Conservation (phyloP, 2,329 filamentous ascomycete species). For the Fusarium sp. region DNA sequence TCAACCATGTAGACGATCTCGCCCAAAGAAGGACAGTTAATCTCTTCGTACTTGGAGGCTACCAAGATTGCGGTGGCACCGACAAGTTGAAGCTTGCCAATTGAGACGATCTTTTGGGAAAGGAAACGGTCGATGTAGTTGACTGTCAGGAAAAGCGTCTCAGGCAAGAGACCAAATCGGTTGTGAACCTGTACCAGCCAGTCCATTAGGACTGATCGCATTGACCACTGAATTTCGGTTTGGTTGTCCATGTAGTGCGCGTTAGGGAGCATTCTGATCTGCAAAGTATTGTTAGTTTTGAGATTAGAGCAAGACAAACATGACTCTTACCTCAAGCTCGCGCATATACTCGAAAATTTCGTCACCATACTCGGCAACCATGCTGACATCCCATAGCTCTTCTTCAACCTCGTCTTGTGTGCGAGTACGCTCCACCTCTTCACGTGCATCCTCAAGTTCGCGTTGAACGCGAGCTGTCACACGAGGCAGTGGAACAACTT, state of each 20-base stretch:
- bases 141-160: slow-evolving; percentile 92
- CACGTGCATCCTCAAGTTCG: slow-evolving; percentile 73
- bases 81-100: slow-evolving; percentile 94
- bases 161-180: slow-evolving; percentile 88
- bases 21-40: slow-evolving; percentile 92
- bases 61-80: slow-evolving; percentile 96
- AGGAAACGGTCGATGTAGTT: slow-evolving; percentile 99
- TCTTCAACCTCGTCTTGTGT: slow-evolving; percentile 83
- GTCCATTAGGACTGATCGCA: slow-evolving; percentile 96
- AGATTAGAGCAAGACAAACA: not conserved
- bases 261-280: slow-evolving; percentile 85
- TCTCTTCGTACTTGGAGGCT: slow-evolving; percentile 98
- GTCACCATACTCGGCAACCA: slow-evolving; percentile 96
- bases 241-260: slow-evolving; percentile 97
- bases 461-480: slow-evolving; percentile 72
- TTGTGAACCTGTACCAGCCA: slow-evolving; percentile 97
- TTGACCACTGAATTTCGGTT: slow-evolving; percentile 98
- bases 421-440: slow-evolving; percentile 73
- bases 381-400: slow-evolving; percentile 91
- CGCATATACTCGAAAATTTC: slow-evolving; percentile 96
- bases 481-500: slow-evolving; percentile 72
- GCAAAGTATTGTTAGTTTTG: slow-evolving; percentile 36
- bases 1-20: slow-evolving; percentile 99
- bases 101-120: slow-evolving; percentile 90
- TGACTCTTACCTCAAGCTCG: slow-evolving; percentile 75